Evolutionary conservation across 1,284 basidiomycete genomes (phyloP).

Genomic region (Cutaneotrichosporon arboriforme): DNA sequence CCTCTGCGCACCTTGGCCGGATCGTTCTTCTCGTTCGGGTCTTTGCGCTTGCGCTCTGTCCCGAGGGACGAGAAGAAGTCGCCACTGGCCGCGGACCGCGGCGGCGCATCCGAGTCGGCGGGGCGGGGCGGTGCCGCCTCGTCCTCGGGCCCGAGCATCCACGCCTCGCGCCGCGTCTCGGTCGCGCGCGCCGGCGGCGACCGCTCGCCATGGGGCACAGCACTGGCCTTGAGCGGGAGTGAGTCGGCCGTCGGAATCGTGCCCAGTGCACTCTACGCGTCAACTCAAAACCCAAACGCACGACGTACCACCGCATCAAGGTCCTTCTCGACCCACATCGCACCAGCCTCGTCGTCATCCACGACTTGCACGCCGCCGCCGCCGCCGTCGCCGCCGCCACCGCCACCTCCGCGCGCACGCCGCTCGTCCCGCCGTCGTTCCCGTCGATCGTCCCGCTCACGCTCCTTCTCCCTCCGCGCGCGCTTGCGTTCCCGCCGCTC

Average conservation of each 20-base stretch:
- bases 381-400: constrained; percentile 43
- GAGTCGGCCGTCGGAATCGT: constrained; percentile 70
- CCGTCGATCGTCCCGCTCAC: constrained; percentile 17
- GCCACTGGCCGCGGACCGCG: constrained; percentile 25
- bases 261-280: constrained; percentile 12
- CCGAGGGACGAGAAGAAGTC: constrained; percentile 85
- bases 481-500: constrained; percentile 25
- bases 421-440: constrained; percentile 12
- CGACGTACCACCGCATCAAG: constrained; percentile 66
- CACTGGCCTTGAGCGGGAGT: constrained; percentile 59
- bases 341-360: constrained; percentile 66
- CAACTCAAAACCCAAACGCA: neutral
- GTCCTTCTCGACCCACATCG: constrained; percentile 82
- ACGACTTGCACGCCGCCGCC: constrained; percentile 51
- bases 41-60: constrained; percentile 64
- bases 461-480: constrained; percentile 14
- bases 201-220: neutral
- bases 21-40: constrained; percentile 57
- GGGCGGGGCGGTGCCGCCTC: neutral
- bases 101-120: neutral
- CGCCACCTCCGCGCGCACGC: constrained; percentile 15
- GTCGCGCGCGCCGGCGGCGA: constrained; percentile 10
- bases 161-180: constrained; percentile 60
- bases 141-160: constrained; percentile 68
- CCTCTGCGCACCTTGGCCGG: constrained; percentile 59